Evolutionary conservation across 2,329 filamentous ascomycete species (phyloP), one percentile per base, ranked within the genome.

Genomic region (Xylaria arbuscula): DNA sequence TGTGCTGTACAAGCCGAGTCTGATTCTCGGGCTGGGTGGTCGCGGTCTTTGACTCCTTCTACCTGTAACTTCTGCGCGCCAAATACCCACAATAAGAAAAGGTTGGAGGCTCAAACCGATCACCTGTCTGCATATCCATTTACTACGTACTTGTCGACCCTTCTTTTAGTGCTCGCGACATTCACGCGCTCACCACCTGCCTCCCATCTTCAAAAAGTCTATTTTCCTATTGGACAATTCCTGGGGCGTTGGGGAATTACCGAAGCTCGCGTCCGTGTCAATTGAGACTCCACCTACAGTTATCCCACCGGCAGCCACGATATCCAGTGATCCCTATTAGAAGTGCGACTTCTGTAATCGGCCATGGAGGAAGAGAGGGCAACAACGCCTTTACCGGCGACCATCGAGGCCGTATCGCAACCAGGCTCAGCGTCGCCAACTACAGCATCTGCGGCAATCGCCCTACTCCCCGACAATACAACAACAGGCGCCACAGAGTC

Each of bases 351-450:
- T 45, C 72, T 47, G 22, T 75, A 72, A 69, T 66, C 73, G 57
- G 76, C 78, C 73, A 86, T 86, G 83, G 85, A 86, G 74, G 84
- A 86, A 72, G 80, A 79, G 65, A 55, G 28, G 28, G 53, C 62
- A 11, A 71, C 79, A 38, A 81, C 82, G 62, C 72, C 80, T 56
- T 75, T 83, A 53, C 76, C 80, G 45, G 78, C 81, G 42, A 77
- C 78, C 10, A 75, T 83, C 50, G 86, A 88, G 70, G 80, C 83
- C 19, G 83, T 85, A 67, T 85, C 86, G 36, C 81, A 83, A 72
- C 84, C 84, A 24, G 83, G 81, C 72, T 85, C 85, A 38, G 83
- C 83, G 2, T 85, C 86, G 3, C 84, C 86, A 3, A 83, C 84
- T 1, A 80, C 82, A 22, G 80, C 80, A 19, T 83, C 73, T 32